Conservation (phyloP, 1,284 basidiomycete genomes). For the Ceratobasidium papillatum region DNA sequence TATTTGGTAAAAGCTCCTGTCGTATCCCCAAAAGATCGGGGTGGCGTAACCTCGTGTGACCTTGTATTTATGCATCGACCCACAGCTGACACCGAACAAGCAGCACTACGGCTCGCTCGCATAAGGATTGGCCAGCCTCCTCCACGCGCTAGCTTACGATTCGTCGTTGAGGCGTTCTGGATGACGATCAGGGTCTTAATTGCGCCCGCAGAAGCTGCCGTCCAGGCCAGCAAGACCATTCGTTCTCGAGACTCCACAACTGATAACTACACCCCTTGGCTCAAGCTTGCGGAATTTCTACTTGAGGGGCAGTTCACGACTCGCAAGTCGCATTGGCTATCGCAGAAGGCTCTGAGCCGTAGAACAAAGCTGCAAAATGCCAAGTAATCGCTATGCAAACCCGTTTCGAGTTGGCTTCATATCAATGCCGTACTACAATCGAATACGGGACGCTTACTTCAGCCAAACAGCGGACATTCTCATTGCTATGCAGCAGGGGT, state of each 20-base stretch:
- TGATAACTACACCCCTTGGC: not conserved
- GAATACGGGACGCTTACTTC: slow-evolving; percentile 37
- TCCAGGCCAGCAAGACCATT: slow-evolving; percentile 6
- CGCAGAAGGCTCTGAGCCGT: slow-evolving; percentile 53
- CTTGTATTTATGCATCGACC: too few species aligned
- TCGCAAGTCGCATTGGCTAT: slow-evolving; percentile 54
- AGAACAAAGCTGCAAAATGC: slow-evolving; percentile 55
- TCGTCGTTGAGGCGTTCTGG: slow-evolving; percentile 65
- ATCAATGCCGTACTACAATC: slow-evolving; percentile 10
- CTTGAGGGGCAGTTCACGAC: slow-evolving; percentile 57
- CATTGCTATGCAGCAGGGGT: not conserved
- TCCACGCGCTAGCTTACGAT: slow-evolving; percentile 63
- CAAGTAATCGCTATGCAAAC: slow-evolving; percentile 55
- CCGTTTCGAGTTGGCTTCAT: slow-evolving; percentile 51
- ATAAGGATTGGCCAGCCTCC: slow-evolving; percentile 63
- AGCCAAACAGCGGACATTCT: not conserved
- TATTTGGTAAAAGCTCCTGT: too few species aligned
- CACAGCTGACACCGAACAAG: slow-evolving; percentile 53
- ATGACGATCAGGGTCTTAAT: slow-evolving; percentile 55
- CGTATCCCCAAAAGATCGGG: too few species aligned
- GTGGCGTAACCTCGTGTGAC: too few species aligned
- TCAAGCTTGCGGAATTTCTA: slow-evolving; percentile 55
- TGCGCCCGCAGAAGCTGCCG: not conserved
- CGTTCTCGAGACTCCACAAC: not conserved
- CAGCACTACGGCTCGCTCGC: slow-evolving; percentile 60